phyloP scores from a whole-genome alignment of 805 yeast genomes.

The Wickerhamiella lipophila region DNA sequence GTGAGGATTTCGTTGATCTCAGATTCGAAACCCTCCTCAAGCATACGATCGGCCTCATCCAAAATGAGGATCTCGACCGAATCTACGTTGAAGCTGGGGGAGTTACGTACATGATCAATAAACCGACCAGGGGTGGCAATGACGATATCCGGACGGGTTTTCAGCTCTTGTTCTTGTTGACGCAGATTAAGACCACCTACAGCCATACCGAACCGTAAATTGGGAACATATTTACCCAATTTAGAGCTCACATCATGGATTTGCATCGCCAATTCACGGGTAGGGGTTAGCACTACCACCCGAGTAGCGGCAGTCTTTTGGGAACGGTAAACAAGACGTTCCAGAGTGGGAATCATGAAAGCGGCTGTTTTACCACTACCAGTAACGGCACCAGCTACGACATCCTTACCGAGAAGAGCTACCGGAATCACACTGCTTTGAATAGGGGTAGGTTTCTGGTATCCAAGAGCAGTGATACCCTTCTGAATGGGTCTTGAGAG shows the following conservation, averaged over 20 bases:
- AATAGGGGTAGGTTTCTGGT: slow-evolving; percentile 82
- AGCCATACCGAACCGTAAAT: slow-evolving; percentile 80
- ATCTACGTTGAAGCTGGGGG: slow-evolving; percentile 84
- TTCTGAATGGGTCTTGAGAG: slow-evolving; percentile 83
- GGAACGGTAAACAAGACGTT: slow-evolving; percentile 81
- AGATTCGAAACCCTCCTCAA: slow-evolving; percentile 96
- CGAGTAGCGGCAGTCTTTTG: slow-evolving; percentile 75
- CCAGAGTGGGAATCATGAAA: slow-evolving; percentile 88
- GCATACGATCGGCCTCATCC: slow-evolving; percentile 98
- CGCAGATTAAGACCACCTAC: slow-evolving; percentile 95
- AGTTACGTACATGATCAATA: slow-evolving; percentile 91
- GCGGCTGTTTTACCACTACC: slow-evolving; percentile 99
- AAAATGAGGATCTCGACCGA: slow-evolving; percentile 81
- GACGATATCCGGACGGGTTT: slow-evolving; percentile 86
- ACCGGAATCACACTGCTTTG: slow-evolving; percentile 90
- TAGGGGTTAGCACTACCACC: slow-evolving; percentile 84
- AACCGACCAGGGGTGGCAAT: slow-evolving; percentile 98
- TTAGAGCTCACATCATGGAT: slow-evolving; percentile 87
- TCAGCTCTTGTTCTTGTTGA: slow-evolving; percentile 90
- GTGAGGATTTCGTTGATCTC: slow-evolving; percentile 84
- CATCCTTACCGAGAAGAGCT: slow-evolving; percentile 85
- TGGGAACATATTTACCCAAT: slow-evolving; percentile 61
- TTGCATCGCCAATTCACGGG: slow-evolving; percentile 96
- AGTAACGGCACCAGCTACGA: slow-evolving; percentile 98
- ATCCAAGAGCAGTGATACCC: slow-evolving; percentile 70